Percentiles rank a stretch among this genome's conserved stretches.
phyloP scores from a whole-genome alignment of 2,329 filamentous ascomycete species.

The Drechslera avenae region DNA sequence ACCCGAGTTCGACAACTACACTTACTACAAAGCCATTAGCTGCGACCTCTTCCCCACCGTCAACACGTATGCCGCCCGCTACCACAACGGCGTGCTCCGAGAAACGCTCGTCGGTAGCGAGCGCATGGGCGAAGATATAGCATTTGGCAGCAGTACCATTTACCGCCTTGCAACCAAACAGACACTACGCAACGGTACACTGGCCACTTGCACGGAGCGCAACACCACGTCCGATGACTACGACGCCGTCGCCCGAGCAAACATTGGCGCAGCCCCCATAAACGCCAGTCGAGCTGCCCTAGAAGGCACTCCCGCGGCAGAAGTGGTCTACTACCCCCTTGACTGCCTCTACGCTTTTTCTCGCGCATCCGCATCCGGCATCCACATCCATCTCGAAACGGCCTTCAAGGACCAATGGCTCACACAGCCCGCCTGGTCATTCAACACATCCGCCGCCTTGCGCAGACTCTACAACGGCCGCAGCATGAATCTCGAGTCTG shows the following conservation, averaged over 20 bases:
- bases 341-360: constrained; percentile 1
- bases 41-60: constrained; percentile 8
- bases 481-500: constrained; percentile 1
- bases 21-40: neutral
- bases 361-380: neutral
- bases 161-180: neutral
- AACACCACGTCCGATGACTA: neutral
- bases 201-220: neutral
- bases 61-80: constrained; percentile 8
- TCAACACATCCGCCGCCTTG: neutral
- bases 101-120: constrained; percentile 3
- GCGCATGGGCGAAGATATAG: constrained; percentile 1
- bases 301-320: neutral
- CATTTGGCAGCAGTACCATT: neutral
- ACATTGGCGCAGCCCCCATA: constrained; percentile 1
- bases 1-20: neutral
- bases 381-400: neutral
- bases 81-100: constrained; percentile 2
- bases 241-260: neutral
- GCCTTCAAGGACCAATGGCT: neutral
- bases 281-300: neutral
- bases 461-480: neutral
- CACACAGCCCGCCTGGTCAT: neutral
- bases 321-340: neutral
- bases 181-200: neutral